Conservation (phyloP, 129 eudicot species). For the Tagetes erecta region DNA sequence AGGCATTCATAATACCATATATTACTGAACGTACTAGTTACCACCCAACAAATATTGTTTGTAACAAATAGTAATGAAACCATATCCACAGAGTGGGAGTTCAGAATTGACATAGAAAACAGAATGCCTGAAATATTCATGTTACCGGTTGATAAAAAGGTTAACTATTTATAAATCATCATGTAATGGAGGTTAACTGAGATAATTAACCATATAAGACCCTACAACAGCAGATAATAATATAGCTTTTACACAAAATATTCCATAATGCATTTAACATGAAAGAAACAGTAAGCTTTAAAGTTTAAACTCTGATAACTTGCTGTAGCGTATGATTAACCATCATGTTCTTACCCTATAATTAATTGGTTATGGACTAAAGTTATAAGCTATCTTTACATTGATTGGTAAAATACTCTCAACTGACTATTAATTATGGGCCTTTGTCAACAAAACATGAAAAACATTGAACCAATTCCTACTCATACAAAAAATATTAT, state of each 20-base stretch:
- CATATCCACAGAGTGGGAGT: conserved; percentile 5
- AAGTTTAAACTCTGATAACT: neutral
- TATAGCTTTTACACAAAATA: neutral
- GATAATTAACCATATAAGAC: neutral
- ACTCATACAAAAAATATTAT: neutral
- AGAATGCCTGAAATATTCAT: neutral
- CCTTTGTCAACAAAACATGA: neutral
- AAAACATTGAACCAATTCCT: neutral
- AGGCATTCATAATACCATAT: neutral
- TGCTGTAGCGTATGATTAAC: neutral
- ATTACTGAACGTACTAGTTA: neutral
- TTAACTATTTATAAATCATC: neutral
- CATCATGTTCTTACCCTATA: neutral
- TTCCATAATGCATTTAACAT: neutral
- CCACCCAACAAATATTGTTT: neutral
- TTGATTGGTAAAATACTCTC: neutral
- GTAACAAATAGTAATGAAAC: neutral
- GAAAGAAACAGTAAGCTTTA: neutral
- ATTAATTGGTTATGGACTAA: neutral
- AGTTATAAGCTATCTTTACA: neutral
- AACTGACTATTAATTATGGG: neutral
- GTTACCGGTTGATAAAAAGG: neutral
- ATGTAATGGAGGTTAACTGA: neutral
- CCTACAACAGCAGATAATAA: neutral
- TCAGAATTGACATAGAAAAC: neutral